Base-by-base conservation (phyloP, 768 basidiomycete genomes). In the Boletales sp. region DNA sequence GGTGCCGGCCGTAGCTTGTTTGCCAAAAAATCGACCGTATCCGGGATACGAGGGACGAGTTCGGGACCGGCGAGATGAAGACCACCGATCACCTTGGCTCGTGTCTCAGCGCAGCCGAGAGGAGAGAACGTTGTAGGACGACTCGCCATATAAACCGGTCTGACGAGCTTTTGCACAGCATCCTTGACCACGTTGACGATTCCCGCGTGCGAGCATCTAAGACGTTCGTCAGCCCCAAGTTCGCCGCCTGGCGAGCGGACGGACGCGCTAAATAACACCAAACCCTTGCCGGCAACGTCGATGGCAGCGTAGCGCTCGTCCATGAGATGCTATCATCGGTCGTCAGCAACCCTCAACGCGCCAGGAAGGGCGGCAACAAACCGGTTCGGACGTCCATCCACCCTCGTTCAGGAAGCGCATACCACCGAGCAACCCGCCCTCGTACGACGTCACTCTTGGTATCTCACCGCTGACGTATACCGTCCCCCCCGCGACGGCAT, bases 401-500 rank as follows among this genome's bases (percentile, higher is more conserved):
- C 51, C 54, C 42, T 57, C 63, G 21, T 65, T 67, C 14, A 69
- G 62, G 81, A 86, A 93, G 49, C 83, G 74, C 68, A 83, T 73
- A 0, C 76, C 86, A 3, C 90, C 84, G 18, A 78, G 71, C 45
- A 92, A 63, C 2, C 91, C 90, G 1, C 59, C 62, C 66, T 94
- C 90, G 51, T 74, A 92, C 13, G 75, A 56, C 0, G 84, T 87
- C 34, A 82, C 72, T 41, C 91, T 68, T 10, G 86, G 83, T 46
- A 94, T 87, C 67, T 87, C 84, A 2, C 90, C 90, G 61, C 90
- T 92, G 12, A 92, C 81, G 70, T 81, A 90, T 17, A 90, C 72
- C 8, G 80, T 78, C 5, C 73, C 79, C 9, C 69, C 79, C 4
- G 84, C 81, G 45, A 91, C 78, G 6, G 72, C 68, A 62, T 94